Evolutionary conservation across 768 basidiomycete genomes (phyloP).

Genomic region (Phylloporus rhodoxanthus): DNA sequence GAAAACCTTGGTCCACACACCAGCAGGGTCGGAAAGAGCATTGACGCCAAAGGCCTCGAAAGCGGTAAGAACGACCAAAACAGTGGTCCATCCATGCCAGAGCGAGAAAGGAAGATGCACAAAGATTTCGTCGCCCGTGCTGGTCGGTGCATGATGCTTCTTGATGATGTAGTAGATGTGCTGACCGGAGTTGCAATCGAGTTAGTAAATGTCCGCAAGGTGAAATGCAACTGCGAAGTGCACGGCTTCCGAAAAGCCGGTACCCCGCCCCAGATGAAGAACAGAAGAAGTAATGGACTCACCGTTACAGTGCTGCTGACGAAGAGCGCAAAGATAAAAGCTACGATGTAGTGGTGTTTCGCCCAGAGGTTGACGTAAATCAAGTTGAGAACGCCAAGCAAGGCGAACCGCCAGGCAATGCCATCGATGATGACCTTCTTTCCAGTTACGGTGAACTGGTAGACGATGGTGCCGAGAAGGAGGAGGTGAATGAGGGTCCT

Average conservation of each 20-base stretch:
- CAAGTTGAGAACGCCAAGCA: conserved; percentile 81
- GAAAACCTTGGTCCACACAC: conserved; percentile 90
- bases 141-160: conserved; percentile 68
- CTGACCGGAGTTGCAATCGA: conserved; percentile 25
- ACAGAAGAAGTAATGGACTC: conserved; percentile 15
- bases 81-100: conserved; percentile 90
- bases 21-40: conserved; percentile 55
- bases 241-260: conserved; percentile 1
- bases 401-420: conserved; percentile 86
- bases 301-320: conserved; percentile 68
- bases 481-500: conserved; percentile 88
- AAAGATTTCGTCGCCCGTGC: conserved; percentile 72
- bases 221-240: conserved; percentile 1
- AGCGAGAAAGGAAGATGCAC: conserved; percentile 95
- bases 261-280: conserved; percentile 9
- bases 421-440: conserved; percentile 80
- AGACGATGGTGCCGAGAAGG: conserved; percentile 85
- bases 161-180: conserved; percentile 96
- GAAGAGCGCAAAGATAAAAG: conserved; percentile 84
- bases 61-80: conserved; percentile 72
- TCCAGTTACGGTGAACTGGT: conserved; percentile 77
- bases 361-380: conserved; percentile 88
- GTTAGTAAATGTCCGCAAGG: conserved; percentile 11
- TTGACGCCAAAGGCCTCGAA: conserved; percentile 90
- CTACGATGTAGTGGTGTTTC: conserved; percentile 65